Conservation (phyloP, 768 basidiomycete genomes). For the Rhodosporidiobolus odoratus region DNA sequence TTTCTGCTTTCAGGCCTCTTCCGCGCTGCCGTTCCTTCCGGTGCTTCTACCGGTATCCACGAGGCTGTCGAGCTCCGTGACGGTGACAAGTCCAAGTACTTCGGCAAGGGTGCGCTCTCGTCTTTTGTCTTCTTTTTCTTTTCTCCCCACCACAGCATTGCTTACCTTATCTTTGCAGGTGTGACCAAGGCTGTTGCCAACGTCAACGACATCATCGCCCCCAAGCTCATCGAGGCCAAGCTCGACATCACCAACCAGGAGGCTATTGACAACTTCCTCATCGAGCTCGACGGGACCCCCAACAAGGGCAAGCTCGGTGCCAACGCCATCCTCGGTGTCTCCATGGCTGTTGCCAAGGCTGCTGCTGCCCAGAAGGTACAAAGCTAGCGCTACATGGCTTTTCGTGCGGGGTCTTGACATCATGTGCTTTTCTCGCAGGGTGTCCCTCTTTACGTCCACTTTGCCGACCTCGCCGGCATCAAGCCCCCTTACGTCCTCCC, state of each 20-base stretch:
- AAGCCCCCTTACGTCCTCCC: constrained; percentile 91
- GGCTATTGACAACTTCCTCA: constrained; percentile 94
- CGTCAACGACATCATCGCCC: constrained; percentile 85
- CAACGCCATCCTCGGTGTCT: constrained; percentile 97
- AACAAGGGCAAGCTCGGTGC: constrained; percentile 99
- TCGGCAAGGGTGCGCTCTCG: constrained; percentile 73
- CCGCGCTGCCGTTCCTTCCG: constrained; percentile 92
- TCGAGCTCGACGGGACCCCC: constrained; percentile 91
- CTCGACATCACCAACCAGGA: constrained; percentile 84
- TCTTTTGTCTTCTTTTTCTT: background rate
- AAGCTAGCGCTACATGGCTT: too few species aligned
- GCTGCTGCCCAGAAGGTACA: constrained; percentile 79
- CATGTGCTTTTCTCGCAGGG: constrained; percentile 50
- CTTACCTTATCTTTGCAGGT: constrained; percentile 52
- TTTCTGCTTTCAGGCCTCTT: constrained; percentile 65
- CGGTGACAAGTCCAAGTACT: constrained; percentile 82
- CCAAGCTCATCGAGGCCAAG: constrained; percentile 75
- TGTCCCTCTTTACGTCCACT: constrained; percentile 90
- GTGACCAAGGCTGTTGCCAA: constrained; percentile 89
- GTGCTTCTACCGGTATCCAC: constrained; percentile 95
- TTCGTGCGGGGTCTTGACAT: too few species aligned
- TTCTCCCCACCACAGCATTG: constrained; percentile 2
- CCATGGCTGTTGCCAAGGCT: constrained; percentile 89
- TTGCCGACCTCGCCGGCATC: constrained; percentile 91
- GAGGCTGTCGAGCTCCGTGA: constrained; percentile 99